Base-by-base conservation (phyloP, 129 eudicot genomes). In the Gnaphalium uliginosum region DNA sequence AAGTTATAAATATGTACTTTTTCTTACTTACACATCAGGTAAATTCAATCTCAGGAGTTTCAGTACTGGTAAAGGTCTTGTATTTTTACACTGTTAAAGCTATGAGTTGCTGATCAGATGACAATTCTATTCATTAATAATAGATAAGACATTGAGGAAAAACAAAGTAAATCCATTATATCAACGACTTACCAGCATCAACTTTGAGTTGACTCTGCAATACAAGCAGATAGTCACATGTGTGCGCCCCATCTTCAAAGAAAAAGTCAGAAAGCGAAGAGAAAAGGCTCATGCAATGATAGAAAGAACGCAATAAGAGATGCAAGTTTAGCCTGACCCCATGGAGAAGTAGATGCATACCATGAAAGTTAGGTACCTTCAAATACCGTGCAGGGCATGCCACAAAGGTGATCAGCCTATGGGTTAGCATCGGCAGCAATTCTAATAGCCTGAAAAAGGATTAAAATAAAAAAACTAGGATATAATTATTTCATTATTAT, bases 181-280 rank as follows among this genome's bases (percentile, higher is more conserved):
- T 56, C 32, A 61, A 61, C 46, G 63, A 65, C 89, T 80, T 85
- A 85, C 99, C 97, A 64, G 80, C 76, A 71, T 81, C 89, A 76
- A 80, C 75, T 70, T 81, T 87, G 56, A 78, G 39, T 69, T 54
- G 83, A 24, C 85, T 33, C 58, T 83, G 96, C 67, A 90, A 63
- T 61, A 71, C 86, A 74, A 94, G 96, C 79, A 82, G 88, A 81
- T 86, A 90, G 78, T 94, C 96, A 81, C 73, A 70, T n/a, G 74
- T 82, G 81, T 87, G 96, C 61, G 58, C 11, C 56, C 99, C 96
- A 58, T 89, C 77, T 73, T 84, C 88, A 50, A 91, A 81, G 79
- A 87, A 90, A 82, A 94, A 89, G 81, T 85, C 89, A 72, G 66
- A 74, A 81, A 94, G 93, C 29, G 93, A 81, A 71, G 96, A 83